phyloP scores from a whole-genome alignment of 306 rosid genomes.

The Trifolium pratense region DNA sequence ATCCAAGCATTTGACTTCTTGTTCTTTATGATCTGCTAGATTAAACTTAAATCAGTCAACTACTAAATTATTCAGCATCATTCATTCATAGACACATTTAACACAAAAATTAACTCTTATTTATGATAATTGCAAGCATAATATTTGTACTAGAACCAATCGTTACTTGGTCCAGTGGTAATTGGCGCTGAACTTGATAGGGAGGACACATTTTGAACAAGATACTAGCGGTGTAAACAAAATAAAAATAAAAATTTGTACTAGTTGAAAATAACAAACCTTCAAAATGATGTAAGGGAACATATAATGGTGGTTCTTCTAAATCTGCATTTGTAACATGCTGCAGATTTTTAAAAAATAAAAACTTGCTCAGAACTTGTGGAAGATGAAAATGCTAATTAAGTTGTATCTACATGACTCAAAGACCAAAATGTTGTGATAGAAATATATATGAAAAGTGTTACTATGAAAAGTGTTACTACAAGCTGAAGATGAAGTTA shows the following conservation, averaged over 20 bases:
- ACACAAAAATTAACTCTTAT: not conserved
- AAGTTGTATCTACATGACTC: not conserved
- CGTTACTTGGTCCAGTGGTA: too few relatives aligned
- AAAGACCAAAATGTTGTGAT: too few relatives aligned
- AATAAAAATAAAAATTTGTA: too few relatives aligned
- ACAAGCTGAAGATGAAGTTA: not conserved
- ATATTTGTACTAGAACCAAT: too few relatives aligned
- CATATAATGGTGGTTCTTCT: conserved; percentile 73
- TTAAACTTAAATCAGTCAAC: conserved; percentile 26
- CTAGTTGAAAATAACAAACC: conserved; percentile 52
- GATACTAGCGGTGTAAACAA: too few relatives aligned
- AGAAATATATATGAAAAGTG: too few relatives aligned
- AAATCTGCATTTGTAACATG: conserved; percentile 72
- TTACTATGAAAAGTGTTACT: not conserved
- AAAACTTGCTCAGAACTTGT: not conserved
- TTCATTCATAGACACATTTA: not conserved
- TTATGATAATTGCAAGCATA: conserved; percentile 8
- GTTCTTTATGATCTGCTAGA: conserved; percentile 57
- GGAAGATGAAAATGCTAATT: not conserved
- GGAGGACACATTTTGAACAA: too few relatives aligned
- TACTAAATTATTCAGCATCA: conserved; percentile 1
- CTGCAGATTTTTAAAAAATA: conserved; percentile 52
- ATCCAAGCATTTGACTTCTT: conserved; percentile 62
- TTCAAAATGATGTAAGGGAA: conserved; percentile 71
- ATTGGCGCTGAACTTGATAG: too few relatives aligned